Percentiles rank a stretch among this genome's conserved stretches.
Evolutionary conservation across 148 eudicot species (phyloP).

Genomic region (Persicaria tinctoria): DNA sequence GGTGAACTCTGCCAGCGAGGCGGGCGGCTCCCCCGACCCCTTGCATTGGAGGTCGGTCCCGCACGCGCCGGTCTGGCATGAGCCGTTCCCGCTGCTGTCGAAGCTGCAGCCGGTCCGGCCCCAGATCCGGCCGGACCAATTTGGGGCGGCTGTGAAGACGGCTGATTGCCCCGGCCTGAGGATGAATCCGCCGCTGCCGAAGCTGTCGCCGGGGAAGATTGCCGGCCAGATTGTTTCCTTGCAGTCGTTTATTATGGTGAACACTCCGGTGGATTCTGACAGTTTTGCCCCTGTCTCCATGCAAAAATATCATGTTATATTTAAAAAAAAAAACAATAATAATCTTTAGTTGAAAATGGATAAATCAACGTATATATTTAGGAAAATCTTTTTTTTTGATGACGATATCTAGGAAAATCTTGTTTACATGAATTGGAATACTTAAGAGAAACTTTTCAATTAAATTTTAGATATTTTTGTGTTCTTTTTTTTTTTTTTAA

Average conservation of each 20-base stretch:
- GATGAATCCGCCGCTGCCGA: conserved; percentile 52
- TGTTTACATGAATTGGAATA: no score
- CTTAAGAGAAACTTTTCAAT: no score
- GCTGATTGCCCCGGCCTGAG: conserved; percentile 33
- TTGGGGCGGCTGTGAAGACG: conserved; percentile 38
- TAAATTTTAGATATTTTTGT: no score
- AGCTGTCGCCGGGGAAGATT: conserved; percentile 38
- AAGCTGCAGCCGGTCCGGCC: conserved; percentile 64
- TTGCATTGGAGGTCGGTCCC: conserved; percentile 43
- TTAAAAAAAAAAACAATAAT: no score
- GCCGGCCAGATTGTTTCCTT: conserved; percentile 73
- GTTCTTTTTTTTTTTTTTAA: no score
- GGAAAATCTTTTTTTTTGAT: no score
- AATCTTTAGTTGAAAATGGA: no score
- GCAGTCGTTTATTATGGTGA: conserved; percentile 54
- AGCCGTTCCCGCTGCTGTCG: conserved; percentile 38
- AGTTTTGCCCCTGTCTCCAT: conserved; percentile 25
- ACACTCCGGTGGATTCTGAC: conserved; percentile 37
- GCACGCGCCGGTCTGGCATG: conserved; percentile 54
- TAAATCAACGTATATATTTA: no score
- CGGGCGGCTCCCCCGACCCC: conserved; percentile 43
- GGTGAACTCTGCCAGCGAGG: conserved; percentile 70
- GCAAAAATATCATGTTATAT: not conserved
- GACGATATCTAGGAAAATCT: no score
- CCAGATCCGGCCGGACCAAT: conserved; percentile 70